Percentiles rank a stretch among this genome's conserved stretches.
Evolutionary conservation across 2,329 filamentous ascomycete genomes (phyloP).

Genomic region (Triangularia setosa): DNA sequence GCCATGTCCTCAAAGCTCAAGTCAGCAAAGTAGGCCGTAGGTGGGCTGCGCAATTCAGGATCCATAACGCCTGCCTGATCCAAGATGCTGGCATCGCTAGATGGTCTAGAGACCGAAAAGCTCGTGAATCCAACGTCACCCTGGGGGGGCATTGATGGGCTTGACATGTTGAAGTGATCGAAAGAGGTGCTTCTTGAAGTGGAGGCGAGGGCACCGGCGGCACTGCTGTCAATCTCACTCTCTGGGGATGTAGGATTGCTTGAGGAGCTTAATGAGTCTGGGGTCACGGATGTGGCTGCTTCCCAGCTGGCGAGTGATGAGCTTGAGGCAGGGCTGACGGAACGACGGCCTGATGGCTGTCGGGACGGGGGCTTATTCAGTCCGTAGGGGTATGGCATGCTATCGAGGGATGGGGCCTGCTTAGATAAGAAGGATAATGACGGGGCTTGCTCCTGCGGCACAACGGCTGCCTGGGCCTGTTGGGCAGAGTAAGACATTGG

Average conservation of each 20-base stretch:
- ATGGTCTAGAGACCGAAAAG: neutral
- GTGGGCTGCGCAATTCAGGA: neutral
- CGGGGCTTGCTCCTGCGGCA: too few species aligned
- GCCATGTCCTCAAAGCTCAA: neutral
- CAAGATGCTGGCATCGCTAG: neutral
- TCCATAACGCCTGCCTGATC: neutral
- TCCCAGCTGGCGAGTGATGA: neutral
- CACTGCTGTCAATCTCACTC: neutral
- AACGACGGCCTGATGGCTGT: neutral
- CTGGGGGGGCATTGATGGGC: neutral
- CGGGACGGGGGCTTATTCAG: slow-evolving; percentile 16
- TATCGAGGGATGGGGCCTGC: neutral
- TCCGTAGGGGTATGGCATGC: slow-evolving; percentile 35
- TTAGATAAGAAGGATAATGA: neutral
- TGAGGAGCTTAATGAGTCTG: neutral
- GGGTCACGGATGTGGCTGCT: neutral
- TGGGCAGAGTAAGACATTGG: neutral
- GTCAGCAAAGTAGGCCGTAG: neutral
- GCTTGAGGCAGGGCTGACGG: neutral
- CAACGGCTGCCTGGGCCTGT: too few species aligned
- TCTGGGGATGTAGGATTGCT: neutral
- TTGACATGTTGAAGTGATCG: neutral
- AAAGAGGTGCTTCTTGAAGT: neutral
- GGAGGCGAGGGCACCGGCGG: neutral
- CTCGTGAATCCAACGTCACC: neutral